Percentiles rank a stretch among this genome's conserved stretches.
Evolutionary conservation across 73 alveolate species (phyloP).

Genomic region (Blepharisma stoltei): DNA sequence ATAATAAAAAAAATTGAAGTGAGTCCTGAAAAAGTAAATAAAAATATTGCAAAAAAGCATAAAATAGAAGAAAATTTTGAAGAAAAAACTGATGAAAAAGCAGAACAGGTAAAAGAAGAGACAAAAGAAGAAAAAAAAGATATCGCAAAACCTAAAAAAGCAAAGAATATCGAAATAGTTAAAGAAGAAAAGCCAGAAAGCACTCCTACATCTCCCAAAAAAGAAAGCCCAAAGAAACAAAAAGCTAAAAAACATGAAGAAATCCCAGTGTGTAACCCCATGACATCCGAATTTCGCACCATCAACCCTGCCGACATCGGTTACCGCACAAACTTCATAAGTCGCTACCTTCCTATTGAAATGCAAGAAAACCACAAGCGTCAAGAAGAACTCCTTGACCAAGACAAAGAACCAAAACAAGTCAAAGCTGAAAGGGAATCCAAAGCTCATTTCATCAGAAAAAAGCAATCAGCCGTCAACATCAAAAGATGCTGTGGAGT

Average conservation of each 20-base stretch:
- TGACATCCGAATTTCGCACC: conserved; percentile 5
- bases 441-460: conserved; percentile 61
- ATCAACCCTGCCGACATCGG: conserved; percentile 14
- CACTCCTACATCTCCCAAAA: no score
- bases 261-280: background rate
- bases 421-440: conserved; percentile 23
- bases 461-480: conserved; percentile 44
- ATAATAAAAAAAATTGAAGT: no score
- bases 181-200: background rate
- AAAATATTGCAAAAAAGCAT: no score
- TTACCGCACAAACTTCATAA: conserved; percentile 5
- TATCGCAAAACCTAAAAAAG: background rate
- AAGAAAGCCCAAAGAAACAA: no score
- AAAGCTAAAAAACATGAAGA: no score
- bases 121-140: background rate
- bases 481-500: conserved; percentile 83
- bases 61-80: no score
- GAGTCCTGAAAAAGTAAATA: no score
- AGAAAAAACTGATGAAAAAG: no score
- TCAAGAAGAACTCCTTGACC: background rate
- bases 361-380: conserved; percentile 26
- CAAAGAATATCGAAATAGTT: background rate
- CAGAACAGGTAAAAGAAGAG: no score
- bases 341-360: conserved; percentile 17
- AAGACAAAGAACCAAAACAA: background rate